Base-by-base conservation (phyloP, 495 filamentous ascomycete species). In the Endocarpon pusillum region DNA sequence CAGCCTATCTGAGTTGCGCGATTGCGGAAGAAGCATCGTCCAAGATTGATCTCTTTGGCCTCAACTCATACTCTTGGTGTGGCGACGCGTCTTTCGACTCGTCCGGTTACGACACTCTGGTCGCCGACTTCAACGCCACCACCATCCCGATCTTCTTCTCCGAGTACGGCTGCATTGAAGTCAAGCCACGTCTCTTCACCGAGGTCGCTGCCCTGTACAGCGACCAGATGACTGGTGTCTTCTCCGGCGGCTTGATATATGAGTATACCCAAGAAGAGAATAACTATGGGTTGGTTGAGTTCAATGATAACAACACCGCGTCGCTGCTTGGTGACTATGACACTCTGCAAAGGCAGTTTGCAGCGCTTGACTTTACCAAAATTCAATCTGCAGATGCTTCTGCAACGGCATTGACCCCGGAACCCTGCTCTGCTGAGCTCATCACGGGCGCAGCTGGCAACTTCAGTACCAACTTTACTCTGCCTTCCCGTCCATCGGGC, bases 61-160 rank as follows among this genome's bases (percentile, higher is more conserved):
- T 96, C 38, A 96, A 96, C 70, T 81, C 73, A 37, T 94, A 96
- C 67, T 81, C 78, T 24, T 96, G 87, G 87, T 96, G 87, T 46
- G 85, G 83, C 28, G 60, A 74, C 25, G 76, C 80, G 33, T 69
- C 59, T 40, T 89, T 74, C 65, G 55, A 66, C 22, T 68, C 66
- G 30, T 70, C 76, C 2, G 65, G 73, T 40, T 96, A 84, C 55
- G 59, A 91, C 51, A 53, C 60, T 10, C 62, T 96, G 3, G 72
- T 80, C 26, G 49, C 59, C 6, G 66, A 75, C 45, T 91, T 96
- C 61, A 51, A 54, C 34, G 68, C 68, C 41, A 74, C 69, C 35
- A 75, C 75, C 20, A 65, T 94, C 34, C 87, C 87, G 15, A 69
- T 94, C 35, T 94, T 96, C 71, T 94, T 91, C 66, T 87, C 81